These are phyloP conservation scores for Trichosporon asahii DNA, from an alignment of 1,284 basidiomycete species.

Conservation along the genomic window DNA sequence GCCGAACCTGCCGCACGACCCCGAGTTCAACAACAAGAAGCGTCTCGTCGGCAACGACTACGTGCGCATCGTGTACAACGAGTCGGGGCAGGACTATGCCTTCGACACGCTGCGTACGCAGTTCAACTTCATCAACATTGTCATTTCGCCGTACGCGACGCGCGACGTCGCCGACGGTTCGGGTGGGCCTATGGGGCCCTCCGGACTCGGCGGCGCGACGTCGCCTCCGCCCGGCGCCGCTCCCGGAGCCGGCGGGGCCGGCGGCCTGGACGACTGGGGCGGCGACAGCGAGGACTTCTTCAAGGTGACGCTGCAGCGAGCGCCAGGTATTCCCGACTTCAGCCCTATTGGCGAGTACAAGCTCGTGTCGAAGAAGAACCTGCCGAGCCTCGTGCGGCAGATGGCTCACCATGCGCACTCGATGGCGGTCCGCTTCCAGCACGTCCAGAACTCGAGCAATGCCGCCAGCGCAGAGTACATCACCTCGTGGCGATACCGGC, in stretches of 20 bases:
- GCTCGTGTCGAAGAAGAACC: constrained; percentile 76
- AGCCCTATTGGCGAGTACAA: constrained; percentile 87
- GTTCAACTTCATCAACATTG: constrained; percentile 97
- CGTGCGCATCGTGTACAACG: constrained; percentile 96
- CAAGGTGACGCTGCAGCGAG: constrained; percentile 81
- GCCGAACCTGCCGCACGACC: constrained; percentile 72
- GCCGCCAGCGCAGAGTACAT: constrained; percentile 69
- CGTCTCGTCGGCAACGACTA: constrained; percentile 91
- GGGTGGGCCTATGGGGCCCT: not conserved
- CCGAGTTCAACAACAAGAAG: constrained; percentile 76
- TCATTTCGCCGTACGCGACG: constrained; percentile 88
- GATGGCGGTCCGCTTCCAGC: constrained; percentile 77
- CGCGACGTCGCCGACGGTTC: constrained; percentile 55
- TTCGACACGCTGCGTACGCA: constrained; percentile 85
- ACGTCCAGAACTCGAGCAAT: constrained; percentile 63
- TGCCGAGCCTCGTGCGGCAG: constrained; percentile 79
- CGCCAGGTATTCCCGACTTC: constrained; percentile 83
- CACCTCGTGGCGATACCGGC: constrained; percentile 80
- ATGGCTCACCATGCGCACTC: constrained; percentile 80
- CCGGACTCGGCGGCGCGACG: not conserved
- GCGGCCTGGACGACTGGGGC: constrained; percentile 28
- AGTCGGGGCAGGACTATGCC: constrained; percentile 76
- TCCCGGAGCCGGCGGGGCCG: not conserved
- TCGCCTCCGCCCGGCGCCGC: not conserved
- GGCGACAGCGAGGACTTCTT: constrained; percentile 64